Percentiles rank a stretch among this genome's conserved stretches.
Evolutionary conservation across 768 basidiomycete species (phyloP).

Genomic region (Mrakia gelida): DNA sequence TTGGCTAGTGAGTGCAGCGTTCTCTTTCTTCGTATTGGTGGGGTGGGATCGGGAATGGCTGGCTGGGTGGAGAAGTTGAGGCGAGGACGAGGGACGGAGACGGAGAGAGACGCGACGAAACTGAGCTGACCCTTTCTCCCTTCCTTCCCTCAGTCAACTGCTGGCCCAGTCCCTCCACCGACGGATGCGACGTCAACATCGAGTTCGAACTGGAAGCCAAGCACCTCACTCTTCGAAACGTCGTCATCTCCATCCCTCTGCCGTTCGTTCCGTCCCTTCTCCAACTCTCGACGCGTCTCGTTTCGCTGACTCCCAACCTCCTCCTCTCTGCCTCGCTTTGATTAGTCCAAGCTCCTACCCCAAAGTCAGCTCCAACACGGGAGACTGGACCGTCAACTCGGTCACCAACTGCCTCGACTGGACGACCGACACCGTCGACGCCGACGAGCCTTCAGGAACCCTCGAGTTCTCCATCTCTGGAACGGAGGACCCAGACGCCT

Average conservation of each 20-base stretch:
- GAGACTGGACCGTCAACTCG: constrained; percentile 77
- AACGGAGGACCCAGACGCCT: constrained; percentile 65
- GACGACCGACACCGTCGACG: constrained; percentile 66
- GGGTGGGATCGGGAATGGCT: too few relatives aligned
- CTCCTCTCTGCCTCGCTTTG: too few relatives aligned
- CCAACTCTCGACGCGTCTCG: not conserved
- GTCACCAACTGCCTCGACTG: constrained; percentile 78
- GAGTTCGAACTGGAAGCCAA: constrained; percentile 94
- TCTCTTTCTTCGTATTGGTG: not conserved
- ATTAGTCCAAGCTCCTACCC: constrained; percentile 79
- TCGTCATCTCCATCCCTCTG: constrained; percentile 84
- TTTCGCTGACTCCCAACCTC: not conserved
- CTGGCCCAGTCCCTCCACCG: constrained; percentile 90
- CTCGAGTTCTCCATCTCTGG: constrained; percentile 85
- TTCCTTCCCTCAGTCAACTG: constrained; percentile 66
- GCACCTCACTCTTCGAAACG: constrained; percentile 71
- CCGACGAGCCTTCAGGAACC: constrained; percentile 62
- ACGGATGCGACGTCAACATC: constrained; percentile 90
- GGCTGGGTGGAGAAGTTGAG: too few relatives aligned
- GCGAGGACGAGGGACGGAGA: not conserved
- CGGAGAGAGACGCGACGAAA: too few relatives aligned
- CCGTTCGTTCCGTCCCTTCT: constrained; percentile 58
- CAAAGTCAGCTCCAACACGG: constrained; percentile 64
- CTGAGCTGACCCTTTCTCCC: constrained; percentile 20
- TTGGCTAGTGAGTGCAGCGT: constrained; percentile 65